Conservation (phyloP, 345 rosid species). For the Syzygium aqueum region DNA sequence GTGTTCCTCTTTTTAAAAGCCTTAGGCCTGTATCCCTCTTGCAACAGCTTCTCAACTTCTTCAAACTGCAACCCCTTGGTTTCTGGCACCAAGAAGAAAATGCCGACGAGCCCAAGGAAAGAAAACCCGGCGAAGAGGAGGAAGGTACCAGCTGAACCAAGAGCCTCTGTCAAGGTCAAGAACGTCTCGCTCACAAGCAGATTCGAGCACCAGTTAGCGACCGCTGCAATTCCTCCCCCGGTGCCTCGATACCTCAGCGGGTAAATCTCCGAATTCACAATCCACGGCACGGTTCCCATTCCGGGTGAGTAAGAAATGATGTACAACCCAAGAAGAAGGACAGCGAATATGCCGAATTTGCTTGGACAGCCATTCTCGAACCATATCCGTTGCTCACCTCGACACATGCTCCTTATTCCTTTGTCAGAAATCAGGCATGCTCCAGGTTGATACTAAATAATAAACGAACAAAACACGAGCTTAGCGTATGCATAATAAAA, state of each 20-base stretch:
- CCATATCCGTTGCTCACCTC: constrained; percentile 23
- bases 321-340: constrained; percentile 58
- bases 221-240: constrained; percentile 82
- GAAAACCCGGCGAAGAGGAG: constrained; percentile 58
- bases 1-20: constrained; percentile 5
- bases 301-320: constrained; percentile 70
- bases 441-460: constrained; percentile 55
- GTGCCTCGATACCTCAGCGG: constrained; percentile 76
- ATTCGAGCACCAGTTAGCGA: constrained; percentile 69
- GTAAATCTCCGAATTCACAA: constrained; percentile 90
- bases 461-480: constrained; percentile 1
- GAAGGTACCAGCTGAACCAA: constrained; percentile 54
- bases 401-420: constrained; percentile 17
- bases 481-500: background rate
- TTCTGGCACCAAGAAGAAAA: constrained; percentile 69
- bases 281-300: constrained; percentile 89
- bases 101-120: constrained; percentile 25
- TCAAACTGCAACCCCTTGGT: constrained; percentile 78
- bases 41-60: constrained; percentile 65
- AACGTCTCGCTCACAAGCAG: constrained; percentile 61
- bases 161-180: constrained; percentile 42
- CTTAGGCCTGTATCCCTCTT: constrained; percentile 44
- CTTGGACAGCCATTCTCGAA: constrained; percentile 75
- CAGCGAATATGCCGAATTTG: constrained; percentile 61
- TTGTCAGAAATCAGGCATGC: constrained; percentile 46